A percentile compares a stretch with the other conserved stretches of the same genome.
Conservation (phyloP, 2,329 filamentous ascomycete species). For the Macroventuria anomochaeta region DNA sequence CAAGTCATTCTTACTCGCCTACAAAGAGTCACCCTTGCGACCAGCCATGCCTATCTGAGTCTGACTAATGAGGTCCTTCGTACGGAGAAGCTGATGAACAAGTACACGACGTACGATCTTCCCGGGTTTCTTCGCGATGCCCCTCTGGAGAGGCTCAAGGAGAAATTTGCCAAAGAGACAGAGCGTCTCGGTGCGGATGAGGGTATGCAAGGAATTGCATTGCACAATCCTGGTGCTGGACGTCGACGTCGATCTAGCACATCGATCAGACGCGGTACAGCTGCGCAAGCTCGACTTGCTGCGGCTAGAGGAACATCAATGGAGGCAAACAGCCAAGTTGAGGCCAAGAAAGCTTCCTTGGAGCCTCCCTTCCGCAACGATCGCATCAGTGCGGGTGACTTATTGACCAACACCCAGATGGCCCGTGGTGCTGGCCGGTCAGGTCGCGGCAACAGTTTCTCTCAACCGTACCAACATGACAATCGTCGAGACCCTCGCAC, state of each 20-base stretch:
- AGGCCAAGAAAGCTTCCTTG: slow-evolving; percentile 32
- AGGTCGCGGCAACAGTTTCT: slow-evolving; percentile 52
- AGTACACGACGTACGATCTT: slow-evolving; percentile 87
- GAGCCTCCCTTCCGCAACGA: slow-evolving; percentile 39
- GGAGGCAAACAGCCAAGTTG: slow-evolving; percentile 29
- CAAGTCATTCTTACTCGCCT: slow-evolving; percentile 95
- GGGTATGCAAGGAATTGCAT: slow-evolving; percentile 86
- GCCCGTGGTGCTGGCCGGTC: slow-evolving; percentile 65
- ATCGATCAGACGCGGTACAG: slow-evolving; percentile 76
- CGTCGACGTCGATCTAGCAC: slow-evolving; percentile 74
- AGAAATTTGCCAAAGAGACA: slow-evolving; percentile 86
- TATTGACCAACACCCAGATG: slow-evolving; percentile 78
- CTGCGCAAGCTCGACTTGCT: slow-evolving; percentile 68
- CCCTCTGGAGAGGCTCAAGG: slow-evolving; percentile 82
- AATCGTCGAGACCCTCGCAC: slow-evolving; percentile 49
- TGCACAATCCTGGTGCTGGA: slow-evolving; percentile 78
- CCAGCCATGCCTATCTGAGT: slow-evolving; percentile 92
- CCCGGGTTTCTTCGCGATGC: slow-evolving; percentile 88
- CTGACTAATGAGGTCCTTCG: slow-evolving; percentile 89
- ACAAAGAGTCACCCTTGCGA: slow-evolving; percentile 91
- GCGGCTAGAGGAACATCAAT: slow-evolving; percentile 53
- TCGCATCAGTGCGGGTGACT: slow-evolving; percentile 65
- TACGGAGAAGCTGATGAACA: slow-evolving; percentile 92
- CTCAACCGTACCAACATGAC: slow-evolving; percentile 56
- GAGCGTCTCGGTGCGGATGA: slow-evolving; percentile 84